Base-by-base conservation (phyloP, 169 alveolate species). In the Plasmodium vivax region DNA sequence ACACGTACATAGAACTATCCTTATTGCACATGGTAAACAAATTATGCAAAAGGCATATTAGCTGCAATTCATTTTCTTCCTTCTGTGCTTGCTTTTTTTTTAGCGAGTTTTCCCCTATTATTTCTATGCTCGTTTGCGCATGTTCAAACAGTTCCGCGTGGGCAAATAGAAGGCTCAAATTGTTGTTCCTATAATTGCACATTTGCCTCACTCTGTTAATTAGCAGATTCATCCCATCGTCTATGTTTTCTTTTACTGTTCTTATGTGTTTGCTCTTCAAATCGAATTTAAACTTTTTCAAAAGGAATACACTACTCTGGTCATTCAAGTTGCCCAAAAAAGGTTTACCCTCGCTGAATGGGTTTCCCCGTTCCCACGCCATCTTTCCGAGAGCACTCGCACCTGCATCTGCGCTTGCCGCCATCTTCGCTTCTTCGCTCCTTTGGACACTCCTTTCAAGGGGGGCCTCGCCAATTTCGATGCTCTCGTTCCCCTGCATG, bases 111-210 rank as follows among this genome's bases (percentile, higher is more conserved):
- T 90, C 94, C 41, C 23, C 71, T 56, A 90, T 90, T 36, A 90
- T 62, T 45, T 90, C 83, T 90, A 90, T 79, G 74, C 90, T 90
- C 51, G 23, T 90, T 62, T 80, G 83, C 34, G 94, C 83, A 56
- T 90, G 83, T 80, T 90, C 91, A 80, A 90, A 90, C 54, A 90
- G 45, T 43, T 90, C 77, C 43, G 94, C 87, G 74, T 90, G 94
- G 3, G 58, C 41, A 80, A 79, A 74, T 32, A 90, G 34, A 62
- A 23, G 36, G 47, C 54, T 62, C 75, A 90, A 32, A 16, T 80
- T 68, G 23, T 45, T 54, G 72, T 56, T 80, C 56, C 80, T 90
- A 79, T 58, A 90, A 79, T 62, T 79, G 27, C 43, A 58, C 54
- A 90, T 43, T 58, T 90, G 91, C 36, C 90, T 90, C 32, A 90